phyloP scores from a whole-genome alignment of 176 grass and related monocot genomes.

The Tuctoria greenei region DNA sequence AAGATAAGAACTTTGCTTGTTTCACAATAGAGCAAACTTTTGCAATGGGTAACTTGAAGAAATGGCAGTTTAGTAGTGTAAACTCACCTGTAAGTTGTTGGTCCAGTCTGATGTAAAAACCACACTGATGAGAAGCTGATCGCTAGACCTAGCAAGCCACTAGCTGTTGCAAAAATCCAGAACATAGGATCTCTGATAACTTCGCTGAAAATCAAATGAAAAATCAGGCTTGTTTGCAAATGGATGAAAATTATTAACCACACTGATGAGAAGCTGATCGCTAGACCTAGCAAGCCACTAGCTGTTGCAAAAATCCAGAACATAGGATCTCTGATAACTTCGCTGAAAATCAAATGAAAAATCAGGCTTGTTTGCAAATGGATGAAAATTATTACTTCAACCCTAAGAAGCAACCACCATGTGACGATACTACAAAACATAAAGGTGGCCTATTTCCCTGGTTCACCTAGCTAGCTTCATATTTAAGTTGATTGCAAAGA shows the following conservation, averaged over 20 bases:
- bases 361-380: constrained; percentile 12
- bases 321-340: constrained; percentile 71
- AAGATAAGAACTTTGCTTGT: background rate
- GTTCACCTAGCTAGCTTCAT: constrained; percentile 19
- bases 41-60: background rate
- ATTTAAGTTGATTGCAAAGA: constrained; percentile 1
- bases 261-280: constrained; percentile 87
- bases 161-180: constrained; percentile 74
- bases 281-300: constrained; percentile 80
- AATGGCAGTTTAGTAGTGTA: background rate
- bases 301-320: constrained; percentile 81
- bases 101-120: constrained; percentile 82
- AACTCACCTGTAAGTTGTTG: constrained; percentile 90
- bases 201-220: constrained; percentile 52
- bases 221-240: constrained; percentile 15
- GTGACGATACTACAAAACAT: background rate
- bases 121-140: constrained; percentile 93
- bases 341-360: constrained; percentile 48
- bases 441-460: background rate
- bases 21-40: constrained; percentile 5
- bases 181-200: constrained; percentile 79
- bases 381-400: background rate
- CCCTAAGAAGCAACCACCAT: background rate
- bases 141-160: constrained; percentile 77
- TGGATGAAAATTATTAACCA: constrained; percentile 64